These are phyloP conservation scores for Saccharomyces hybrid DNA, from an alignment of 1,139 yeast genomes.

Conservation along the genomic window DNA sequence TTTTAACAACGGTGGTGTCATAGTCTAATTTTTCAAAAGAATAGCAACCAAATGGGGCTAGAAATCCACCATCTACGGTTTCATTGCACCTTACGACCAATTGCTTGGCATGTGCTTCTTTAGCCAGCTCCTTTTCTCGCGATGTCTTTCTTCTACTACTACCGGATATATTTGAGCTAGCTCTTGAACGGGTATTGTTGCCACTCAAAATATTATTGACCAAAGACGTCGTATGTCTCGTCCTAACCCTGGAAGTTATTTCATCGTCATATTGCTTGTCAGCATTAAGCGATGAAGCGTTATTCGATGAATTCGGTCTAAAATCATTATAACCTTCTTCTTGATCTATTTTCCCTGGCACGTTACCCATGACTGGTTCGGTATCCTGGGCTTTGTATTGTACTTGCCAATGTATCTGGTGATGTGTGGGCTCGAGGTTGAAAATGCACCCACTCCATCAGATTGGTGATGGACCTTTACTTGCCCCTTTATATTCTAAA, in stretches of 20 bases:
- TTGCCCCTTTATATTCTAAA: constrained; percentile 4
- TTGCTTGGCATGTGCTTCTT: constrained; percentile 48
- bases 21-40: constrained; percentile 65
- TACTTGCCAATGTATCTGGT: neutral
- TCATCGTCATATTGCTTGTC: constrained; percentile 8
- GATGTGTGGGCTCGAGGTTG: neutral
- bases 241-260: constrained; percentile 7
- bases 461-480: constrained; percentile 3
- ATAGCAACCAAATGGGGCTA: constrained; percentile 88
- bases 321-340: constrained; percentile 6
- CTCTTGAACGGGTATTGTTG: constrained; percentile 11
- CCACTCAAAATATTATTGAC: constrained; percentile 21
- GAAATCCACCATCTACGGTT: constrained; percentile 67
- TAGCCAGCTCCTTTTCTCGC: constrained; percentile 45
- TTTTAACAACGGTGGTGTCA: constrained; percentile 64
- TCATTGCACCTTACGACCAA: constrained; percentile 53
- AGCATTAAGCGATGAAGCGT: constrained; percentile 4
- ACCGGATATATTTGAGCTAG: constrained; percentile 11
- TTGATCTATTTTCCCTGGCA: constrained; percentile 46
- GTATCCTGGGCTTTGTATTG: neutral
- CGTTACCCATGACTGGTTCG: constrained; percentile 47
- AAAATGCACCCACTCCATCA: neutral
- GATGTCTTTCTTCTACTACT: constrained; percentile 33
- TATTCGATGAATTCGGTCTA: constrained; percentile 6
- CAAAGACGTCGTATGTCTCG: constrained; percentile 23